Conservation (phyloP, 352 stramenopile species). For the Globisporangium nagaii region DNA sequence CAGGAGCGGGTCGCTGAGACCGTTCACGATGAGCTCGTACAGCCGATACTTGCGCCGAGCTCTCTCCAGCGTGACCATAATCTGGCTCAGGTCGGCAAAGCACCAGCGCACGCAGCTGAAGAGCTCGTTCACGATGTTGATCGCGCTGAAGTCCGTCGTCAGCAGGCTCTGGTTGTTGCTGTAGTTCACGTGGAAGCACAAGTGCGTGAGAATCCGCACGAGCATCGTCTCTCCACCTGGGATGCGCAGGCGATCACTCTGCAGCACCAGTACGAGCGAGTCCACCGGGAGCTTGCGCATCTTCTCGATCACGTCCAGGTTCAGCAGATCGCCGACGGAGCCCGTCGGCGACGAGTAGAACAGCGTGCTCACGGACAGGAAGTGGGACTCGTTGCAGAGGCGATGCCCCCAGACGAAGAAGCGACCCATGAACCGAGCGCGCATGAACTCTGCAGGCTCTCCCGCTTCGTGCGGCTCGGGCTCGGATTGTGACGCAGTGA, state of each 20-base stretch:
- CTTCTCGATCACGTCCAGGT: slow-evolving; percentile 13
- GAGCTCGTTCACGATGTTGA: slow-evolving; percentile 38
- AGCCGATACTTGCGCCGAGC: slow-evolving; percentile 38
- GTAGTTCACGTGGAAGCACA: slow-evolving; percentile 31
- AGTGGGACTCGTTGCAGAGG: slow-evolving; percentile 68
- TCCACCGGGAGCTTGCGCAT: slow-evolving; percentile 51
- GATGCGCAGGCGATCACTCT: slow-evolving; percentile 56
- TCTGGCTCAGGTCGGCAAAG: slow-evolving; percentile 51
- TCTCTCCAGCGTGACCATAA: slow-evolving; percentile 37
- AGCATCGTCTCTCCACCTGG: slow-evolving; percentile 50
- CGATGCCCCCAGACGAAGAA: slow-evolving; percentile 53
- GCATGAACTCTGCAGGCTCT: slow-evolving; percentile 16
- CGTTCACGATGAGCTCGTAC: slow-evolving; percentile 49
- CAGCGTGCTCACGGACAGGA: slow-evolving; percentile 47
- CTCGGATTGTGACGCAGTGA: background rate
- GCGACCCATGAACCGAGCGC: slow-evolving; percentile 19
- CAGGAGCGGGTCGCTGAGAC: slow-evolving; percentile 13
- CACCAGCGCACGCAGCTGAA: slow-evolving; percentile 66
- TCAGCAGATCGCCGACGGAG: slow-evolving; percentile 6
- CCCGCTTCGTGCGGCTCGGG: background rate
- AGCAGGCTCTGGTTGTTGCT: background rate
- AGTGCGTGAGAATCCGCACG: slow-evolving; percentile 27
- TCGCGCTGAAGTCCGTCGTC: slow-evolving; percentile 6
- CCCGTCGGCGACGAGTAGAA: slow-evolving; percentile 45
- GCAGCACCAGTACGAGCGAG: slow-evolving; percentile 49